A percentile compares a stretch with the other conserved stretches of the same genome.
These are phyloP conservation scores for Microdochium trichocladiopsis DNA, from an alignment of 2,329 filamentous ascomycete species.

Conservation along the genomic window DNA sequence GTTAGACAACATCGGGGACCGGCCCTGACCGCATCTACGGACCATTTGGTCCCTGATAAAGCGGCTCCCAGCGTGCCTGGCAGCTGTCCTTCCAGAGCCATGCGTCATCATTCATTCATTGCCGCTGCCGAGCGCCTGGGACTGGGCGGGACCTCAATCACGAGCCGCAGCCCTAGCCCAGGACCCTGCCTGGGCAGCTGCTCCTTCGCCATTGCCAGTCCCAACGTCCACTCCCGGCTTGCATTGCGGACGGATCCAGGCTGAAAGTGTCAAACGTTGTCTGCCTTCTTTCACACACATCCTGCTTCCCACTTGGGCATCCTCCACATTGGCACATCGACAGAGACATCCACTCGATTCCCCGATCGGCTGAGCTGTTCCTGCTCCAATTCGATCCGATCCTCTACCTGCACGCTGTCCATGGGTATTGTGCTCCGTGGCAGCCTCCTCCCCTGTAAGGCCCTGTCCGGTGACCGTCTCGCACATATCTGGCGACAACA, in stretches of 20 bases:
- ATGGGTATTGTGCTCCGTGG: neutral
- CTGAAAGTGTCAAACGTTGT: too few relatives aligned
- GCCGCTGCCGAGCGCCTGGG: neutral
- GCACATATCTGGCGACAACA: neutral
- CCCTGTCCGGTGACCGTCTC: neutral
- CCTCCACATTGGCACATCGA: too few relatives aligned
- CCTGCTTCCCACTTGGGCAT: too few relatives aligned
- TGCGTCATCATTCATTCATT: neutral
- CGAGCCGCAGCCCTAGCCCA: neutral
- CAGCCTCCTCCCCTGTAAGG: neutral
- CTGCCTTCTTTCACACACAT: too few relatives aligned
- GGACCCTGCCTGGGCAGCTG: neutral
- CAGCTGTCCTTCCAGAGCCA: neutral
- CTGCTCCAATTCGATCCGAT: too few relatives aligned
- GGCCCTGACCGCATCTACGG: neutral
- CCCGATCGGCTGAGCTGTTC: too few relatives aligned
- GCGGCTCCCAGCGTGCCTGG: neutral
- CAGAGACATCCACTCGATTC: too few relatives aligned
- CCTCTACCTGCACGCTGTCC: too few relatives aligned
- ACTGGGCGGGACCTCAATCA: too few relatives aligned
- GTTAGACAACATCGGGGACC: neutral
- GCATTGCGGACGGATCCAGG: too few relatives aligned
- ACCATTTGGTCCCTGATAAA: neutral
- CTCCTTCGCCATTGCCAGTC: neutral
- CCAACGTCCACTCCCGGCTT: too few relatives aligned